phyloP scores from a whole-genome alignment of 2,329 filamentous ascomycete species.

The Pseudopyricularia cyperi region DNA sequence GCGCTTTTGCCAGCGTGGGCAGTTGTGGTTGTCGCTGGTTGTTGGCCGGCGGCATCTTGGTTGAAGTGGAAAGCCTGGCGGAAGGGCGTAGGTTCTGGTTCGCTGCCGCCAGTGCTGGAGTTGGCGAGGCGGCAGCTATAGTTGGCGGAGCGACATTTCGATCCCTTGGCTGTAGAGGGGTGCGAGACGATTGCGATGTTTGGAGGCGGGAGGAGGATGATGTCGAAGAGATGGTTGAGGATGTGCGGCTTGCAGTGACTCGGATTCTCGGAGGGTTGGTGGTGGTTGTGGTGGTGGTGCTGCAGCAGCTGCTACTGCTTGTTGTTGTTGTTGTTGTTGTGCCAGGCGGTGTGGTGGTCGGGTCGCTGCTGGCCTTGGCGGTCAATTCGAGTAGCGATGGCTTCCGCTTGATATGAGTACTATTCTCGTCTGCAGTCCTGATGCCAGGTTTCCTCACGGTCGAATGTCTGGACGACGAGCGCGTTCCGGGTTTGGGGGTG shows the following conservation, averaged over 20 bases:
- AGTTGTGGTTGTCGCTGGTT: constrained; percentile 47
- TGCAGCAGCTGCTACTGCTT: constrained; percentile 10
- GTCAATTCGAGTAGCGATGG: not conserved
- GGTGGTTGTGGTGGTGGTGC: constrained; percentile 4
- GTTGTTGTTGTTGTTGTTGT: constrained; percentile 7
- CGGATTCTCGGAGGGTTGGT: not conserved
- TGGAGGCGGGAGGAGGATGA: not conserved
- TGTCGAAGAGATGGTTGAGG: constrained; percentile 3
- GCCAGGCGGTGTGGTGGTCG: not conserved
- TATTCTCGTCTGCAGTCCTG: not conserved
- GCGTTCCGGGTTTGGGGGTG: not conserved
- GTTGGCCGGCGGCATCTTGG: constrained; percentile 26
- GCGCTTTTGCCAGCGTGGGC: constrained; percentile 50
- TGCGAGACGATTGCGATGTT: constrained; percentile 8
- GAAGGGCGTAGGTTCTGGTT: constrained; percentile 4
- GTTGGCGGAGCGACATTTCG: constrained; percentile 24
- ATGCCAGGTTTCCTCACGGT: not conserved
- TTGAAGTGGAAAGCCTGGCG: constrained; percentile 3
- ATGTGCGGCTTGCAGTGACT: not conserved
- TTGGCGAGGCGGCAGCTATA: constrained; percentile 10
- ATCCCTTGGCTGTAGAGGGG: constrained; percentile 16
- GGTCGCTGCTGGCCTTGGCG: not conserved
- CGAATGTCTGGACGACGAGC: not conserved
- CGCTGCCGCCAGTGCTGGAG: not conserved
- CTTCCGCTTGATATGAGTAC: not conserved